Base-by-base conservation (phyloP, 176 grass and related monocot species). In the Bromus sterilis region DNA sequence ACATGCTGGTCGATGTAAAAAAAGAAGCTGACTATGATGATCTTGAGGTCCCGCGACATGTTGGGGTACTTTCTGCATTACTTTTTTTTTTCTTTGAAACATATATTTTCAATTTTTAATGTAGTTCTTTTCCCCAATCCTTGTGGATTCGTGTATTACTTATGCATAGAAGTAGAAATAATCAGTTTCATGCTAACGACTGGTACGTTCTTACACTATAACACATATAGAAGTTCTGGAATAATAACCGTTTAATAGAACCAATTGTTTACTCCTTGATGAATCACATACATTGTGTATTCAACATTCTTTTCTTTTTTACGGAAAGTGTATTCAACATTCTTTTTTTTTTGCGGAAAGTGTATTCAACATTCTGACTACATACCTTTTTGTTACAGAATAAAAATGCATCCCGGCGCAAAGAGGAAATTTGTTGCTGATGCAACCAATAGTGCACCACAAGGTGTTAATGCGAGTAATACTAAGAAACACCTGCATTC, bases 271-370 rank as follows among this genome's bases (percentile, higher is more conserved):
- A 34, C 3, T 29, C n/a, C 0, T 63, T 15, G 9, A 41, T 78
- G 23, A 30, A 20, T 20, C 60, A 28, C 16, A 78, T 64, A 12
- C 56, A 61, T 63, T 71, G 2, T 9, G 11, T 62, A 51, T 43
- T 60, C 24, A 76, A 76, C 60, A 81, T 37, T 70, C 39, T 88
- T n/a, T n/a, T n/a, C n/a, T n/a, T n/a, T n/a, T n/a, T n/a, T n/a
- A n/a, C n/a, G n/a, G n/a, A n/a, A n/a, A n/a, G n/a, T n/a, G n/a
- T n/a, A n/a, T n/a, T n/a, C n/a, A n/a, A 34, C 33, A 34, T 34
- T 34, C n/a, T 34, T 34, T 34, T 34, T 34, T 34, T 34, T 34
- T 2, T 3, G 4, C 4, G 33, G 4, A 34, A 3, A 3, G 33
- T 34, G 33, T 34, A 34, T 34, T 34, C 33, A 34, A 7, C n/a